Conservation (phyloP, 1,284 basidiomycete species). For the Apiotrichum akiyoshidainum region DNA sequence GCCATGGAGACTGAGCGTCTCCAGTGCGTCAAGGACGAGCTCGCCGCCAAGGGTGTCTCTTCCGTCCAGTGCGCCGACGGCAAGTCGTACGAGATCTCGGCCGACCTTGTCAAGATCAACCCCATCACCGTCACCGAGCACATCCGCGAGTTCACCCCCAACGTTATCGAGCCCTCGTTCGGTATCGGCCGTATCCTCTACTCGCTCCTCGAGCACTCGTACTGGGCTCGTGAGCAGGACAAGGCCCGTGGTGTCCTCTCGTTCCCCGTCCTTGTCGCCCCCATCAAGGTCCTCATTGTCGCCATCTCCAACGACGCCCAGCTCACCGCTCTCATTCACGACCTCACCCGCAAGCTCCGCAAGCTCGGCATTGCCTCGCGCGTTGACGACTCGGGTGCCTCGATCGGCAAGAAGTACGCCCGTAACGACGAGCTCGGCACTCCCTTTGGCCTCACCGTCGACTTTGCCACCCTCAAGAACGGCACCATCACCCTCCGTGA, state of each 20-base stretch:
- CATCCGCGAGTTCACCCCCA: conserved; percentile 91
- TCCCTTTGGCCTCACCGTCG: conserved; percentile 91
- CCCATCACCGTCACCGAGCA: conserved; percentile 83
- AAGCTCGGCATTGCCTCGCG: conserved; percentile 83
- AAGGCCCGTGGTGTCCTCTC: conserved; percentile 85
- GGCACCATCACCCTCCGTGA: conserved; percentile 87
- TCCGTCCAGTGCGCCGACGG: conserved; percentile 58
- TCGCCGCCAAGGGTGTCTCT: conserved; percentile 53
- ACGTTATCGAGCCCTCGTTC: conserved; percentile 98
- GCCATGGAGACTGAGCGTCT: conserved; percentile 69
- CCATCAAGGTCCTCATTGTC: conserved; percentile 93
- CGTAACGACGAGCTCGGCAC: conserved; percentile 98
- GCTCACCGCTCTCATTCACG: conserved; percentile 77
- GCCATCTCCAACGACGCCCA: conserved; percentile 86
- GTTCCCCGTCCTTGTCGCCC: conserved; percentile 84
- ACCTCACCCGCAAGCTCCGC: conserved; percentile 84
- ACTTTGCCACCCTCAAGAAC: conserved; percentile 90
- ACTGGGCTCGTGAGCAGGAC: conserved; percentile 91
- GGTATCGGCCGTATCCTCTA: conserved; percentile 96
- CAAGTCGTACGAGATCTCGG: conserved; percentile 67
- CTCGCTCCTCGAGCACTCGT: conserved; percentile 89
- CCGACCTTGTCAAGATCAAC: conserved; percentile 75
- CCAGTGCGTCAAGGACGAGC: conserved; percentile 66
- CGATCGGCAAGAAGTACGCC: conserved; percentile 95
- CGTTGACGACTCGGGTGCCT: conserved; percentile 91